These are phyloP conservation scores for Coemansia sp. DNA, from an alignment of 192 early-diverging fungal genomes.

Conservation along the genomic window DNA sequence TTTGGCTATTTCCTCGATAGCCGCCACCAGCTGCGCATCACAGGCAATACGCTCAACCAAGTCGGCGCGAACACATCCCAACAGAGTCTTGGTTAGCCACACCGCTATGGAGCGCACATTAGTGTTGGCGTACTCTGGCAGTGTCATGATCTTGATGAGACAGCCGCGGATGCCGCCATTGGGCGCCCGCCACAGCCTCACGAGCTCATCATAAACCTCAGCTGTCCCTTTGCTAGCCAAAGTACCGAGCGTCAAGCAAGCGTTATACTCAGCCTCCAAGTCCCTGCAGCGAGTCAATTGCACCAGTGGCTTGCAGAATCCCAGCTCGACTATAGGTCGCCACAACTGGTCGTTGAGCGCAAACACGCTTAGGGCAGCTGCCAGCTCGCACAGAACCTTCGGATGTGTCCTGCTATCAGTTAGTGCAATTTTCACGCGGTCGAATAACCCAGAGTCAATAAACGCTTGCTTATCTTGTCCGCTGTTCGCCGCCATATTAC, in stretches of 20 bases:
- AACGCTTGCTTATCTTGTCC: constrained; percentile 25
- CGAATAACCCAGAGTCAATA: constrained; percentile 35
- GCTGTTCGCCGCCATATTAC: constrained; percentile 44
- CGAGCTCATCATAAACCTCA: constrained; percentile 40
- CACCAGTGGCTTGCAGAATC: constrained; percentile 24
- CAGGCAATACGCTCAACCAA: constrained; percentile 16
- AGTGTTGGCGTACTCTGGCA: constrained; percentile 23
- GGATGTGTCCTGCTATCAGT: background rate
- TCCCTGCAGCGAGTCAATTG: constrained; percentile 15
- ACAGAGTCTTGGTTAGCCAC: constrained; percentile 36
- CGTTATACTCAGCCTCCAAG: constrained; percentile 29
- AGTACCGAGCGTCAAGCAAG: constrained; percentile 34
- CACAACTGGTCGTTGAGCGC: constrained; percentile 34
- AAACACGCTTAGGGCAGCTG: constrained; percentile 39
- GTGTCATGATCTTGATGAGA: constrained; percentile 13
- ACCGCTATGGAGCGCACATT: constrained; percentile 34
- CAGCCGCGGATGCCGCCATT: constrained; percentile 27
- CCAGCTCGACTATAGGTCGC: constrained; percentile 34
- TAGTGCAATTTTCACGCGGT: constrained; percentile 18
- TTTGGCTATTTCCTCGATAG: constrained; percentile 29
- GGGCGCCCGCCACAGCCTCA: constrained; percentile 35
- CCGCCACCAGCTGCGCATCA: constrained; percentile 31
- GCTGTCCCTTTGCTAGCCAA: constrained; percentile 21
- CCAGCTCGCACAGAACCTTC: constrained; percentile 26
- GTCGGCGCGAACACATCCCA: constrained; percentile 23